A percentile compares a stretch with the other conserved stretches of the same genome.
phyloP scores from a whole-genome alignment of 108 stramenopile genomes.

The Conticribra guillardii region DNA sequence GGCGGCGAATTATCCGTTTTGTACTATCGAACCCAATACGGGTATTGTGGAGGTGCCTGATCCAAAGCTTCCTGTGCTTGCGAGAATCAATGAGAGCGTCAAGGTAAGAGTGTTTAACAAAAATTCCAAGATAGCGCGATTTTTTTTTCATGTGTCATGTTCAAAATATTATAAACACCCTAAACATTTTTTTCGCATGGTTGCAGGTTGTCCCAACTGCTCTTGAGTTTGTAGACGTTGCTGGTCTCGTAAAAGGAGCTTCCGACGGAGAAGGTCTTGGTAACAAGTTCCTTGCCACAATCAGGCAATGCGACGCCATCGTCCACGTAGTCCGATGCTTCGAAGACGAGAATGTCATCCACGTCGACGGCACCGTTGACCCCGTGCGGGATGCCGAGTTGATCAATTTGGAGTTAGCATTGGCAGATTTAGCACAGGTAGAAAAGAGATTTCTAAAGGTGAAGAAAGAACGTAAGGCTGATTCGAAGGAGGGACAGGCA shows the following conservation, averaged over 20 bases:
- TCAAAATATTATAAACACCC: background rate
- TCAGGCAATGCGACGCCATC: conserved; percentile 88
- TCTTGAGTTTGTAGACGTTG: conserved; percentile 99
- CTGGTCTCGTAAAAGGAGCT: conserved; percentile 99
- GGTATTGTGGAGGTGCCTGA: conserved; percentile 97
- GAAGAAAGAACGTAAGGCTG: conserved; percentile 75
- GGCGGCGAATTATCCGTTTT: conserved; percentile 83
- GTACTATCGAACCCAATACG: conserved; percentile 97
- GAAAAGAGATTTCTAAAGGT: conserved; percentile 88
- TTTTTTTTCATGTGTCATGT: background rate
- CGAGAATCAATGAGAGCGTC: conserved; percentile 81
- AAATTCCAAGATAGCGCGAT: too few species aligned
- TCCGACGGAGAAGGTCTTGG: conserved; percentile 97
- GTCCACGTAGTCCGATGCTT: conserved; percentile 95
- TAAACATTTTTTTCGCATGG: background rate
- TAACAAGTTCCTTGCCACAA: conserved; percentile 98
- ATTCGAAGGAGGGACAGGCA: conserved; percentile 76
- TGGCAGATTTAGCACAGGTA: conserved; percentile 96
- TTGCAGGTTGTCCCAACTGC: conserved; percentile 75
- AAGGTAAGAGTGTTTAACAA: conserved; percentile 58
- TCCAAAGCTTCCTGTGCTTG: conserved; percentile 69
- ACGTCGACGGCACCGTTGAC: conserved; percentile 92
- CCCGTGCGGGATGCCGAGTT: conserved; percentile 97
- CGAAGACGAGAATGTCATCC: conserved; percentile 97
- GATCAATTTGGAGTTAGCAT: conserved; percentile 95